Percentiles rank a stretch among this genome's conserved stretches.
phyloP scores from a whole-genome alignment of 2,329 filamentous ascomycete species.

The Colletotrichum sp. region DNA sequence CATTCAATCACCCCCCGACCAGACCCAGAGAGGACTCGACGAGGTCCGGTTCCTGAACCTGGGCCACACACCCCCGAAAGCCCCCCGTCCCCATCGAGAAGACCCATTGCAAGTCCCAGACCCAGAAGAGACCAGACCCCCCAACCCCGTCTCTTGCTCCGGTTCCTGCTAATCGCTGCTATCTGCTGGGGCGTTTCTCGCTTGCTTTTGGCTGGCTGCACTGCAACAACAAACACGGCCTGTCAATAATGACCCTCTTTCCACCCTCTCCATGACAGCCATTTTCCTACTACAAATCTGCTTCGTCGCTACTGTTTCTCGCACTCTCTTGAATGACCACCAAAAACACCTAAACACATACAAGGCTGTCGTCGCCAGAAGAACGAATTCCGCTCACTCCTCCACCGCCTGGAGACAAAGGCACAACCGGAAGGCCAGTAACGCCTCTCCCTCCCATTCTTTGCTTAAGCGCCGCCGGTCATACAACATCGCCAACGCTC shows the following conservation, averaged over 20 bases:
- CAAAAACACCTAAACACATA: slow-evolving; percentile 43
- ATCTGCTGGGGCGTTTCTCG: slow-evolving; percentile 9
- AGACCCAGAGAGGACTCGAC: slow-evolving; percentile 15
- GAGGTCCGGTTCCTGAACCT: slow-evolving; percentile 4
- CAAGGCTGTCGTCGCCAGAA: slow-evolving; percentile 49
- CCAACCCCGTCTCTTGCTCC: slow-evolving; percentile 8
- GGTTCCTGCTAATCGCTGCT: slow-evolving; percentile 11
- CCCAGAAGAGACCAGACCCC: neutral
- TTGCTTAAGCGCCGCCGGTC: slow-evolving; percentile 38
- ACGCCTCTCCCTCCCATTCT: slow-evolving; percentile 39
- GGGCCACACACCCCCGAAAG: neutral
- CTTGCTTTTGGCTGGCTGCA: neutral
- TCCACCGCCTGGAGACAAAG: slow-evolving; percentile 42
- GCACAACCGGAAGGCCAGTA: slow-evolving; percentile 40
- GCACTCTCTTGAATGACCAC: slow-evolving; percentile 50
- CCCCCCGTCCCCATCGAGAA: neutral
- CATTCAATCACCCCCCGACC: slow-evolving; percentile 18
- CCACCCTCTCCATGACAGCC: slow-evolving; percentile 48
- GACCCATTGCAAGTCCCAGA: neutral
- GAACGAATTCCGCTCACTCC: slow-evolving; percentile 36
- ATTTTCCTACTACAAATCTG: slow-evolving; percentile 51
- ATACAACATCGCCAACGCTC: slow-evolving; percentile 31
- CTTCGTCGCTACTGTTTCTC: slow-evolving; percentile 50
- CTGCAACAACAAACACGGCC: slow-evolving; percentile 16
- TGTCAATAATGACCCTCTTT: slow-evolving; percentile 24